Conservation (phyloP, 768 basidiomycete species). For the Cytidiella melzeri region DNA sequence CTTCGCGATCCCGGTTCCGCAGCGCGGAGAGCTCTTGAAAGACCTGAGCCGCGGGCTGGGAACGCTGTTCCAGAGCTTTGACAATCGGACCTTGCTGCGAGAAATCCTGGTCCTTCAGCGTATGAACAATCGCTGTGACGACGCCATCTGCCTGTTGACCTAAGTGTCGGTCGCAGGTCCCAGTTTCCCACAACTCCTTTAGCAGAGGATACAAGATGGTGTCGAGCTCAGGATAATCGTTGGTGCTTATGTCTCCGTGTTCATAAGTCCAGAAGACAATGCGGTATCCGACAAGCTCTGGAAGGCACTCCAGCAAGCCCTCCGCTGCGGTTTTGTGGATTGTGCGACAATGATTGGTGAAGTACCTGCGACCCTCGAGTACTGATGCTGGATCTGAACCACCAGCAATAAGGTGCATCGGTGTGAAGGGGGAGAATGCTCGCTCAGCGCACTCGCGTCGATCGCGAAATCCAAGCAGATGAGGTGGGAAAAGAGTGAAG, state of each 20-base stretch:
- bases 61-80: conserved; percentile 33
- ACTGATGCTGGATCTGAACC: conserved; percentile 24
- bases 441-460: conserved; percentile 61
- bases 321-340: conserved; percentile 42
- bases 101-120: conserved; percentile 64
- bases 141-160: conserved; percentile 48
- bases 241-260: conserved; percentile 14
- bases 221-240: conserved; percentile 27
- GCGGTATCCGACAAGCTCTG: conserved; percentile 61
- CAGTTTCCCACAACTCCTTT: conserved; percentile 24
- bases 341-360: conserved; percentile 57
- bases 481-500: conserved; percentile 55
- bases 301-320: conserved; percentile 58
- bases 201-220: conserved; percentile 30
- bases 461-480: conserved; percentile 70
- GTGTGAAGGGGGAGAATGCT: conserved; percentile 61
- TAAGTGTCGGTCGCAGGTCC: conserved; percentile 32
- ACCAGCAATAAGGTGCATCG: conserved; percentile 52
- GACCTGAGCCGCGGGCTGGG: conserved; percentile 31
- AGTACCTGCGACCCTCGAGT: conserved; percentile 38
- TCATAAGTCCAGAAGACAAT: conserved; percentile 43
- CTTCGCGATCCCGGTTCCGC: conserved; percentile 43
- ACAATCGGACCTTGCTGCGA: conserved; percentile 44
- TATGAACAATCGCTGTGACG: conserved; percentile 50
- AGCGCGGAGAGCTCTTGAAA: conserved; percentile 50